These are phyloP conservation scores for Tolypocladium nubicola DNA, from an alignment of 2,329 filamentous ascomycete species.

Conservation along the genomic window DNA sequence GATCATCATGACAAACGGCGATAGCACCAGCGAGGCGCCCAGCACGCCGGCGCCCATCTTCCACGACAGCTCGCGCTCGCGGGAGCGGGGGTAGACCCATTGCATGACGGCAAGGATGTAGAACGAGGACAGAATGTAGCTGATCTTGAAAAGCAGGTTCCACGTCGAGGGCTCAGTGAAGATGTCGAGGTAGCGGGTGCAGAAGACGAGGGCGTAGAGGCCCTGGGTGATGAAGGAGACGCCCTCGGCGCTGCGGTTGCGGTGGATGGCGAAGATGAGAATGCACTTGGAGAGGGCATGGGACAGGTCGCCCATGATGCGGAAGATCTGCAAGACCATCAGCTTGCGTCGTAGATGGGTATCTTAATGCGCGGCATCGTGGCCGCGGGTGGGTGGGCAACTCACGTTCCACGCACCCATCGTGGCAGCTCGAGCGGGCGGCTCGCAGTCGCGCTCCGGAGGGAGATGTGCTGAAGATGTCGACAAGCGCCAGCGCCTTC, in stretches of 20 bases:
- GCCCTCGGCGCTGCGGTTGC: slow-evolving; percentile 79
- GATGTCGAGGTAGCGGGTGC: slow-evolving; percentile 77
- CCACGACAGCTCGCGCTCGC: slow-evolving; percentile 89
- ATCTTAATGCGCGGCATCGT: too few species aligned
- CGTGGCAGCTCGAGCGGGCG: slow-evolving; percentile 11
- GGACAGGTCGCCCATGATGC: slow-evolving; percentile 72
- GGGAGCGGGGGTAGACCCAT: slow-evolving; percentile 73
- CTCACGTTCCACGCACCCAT: slow-evolving; percentile 32
- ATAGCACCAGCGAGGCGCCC: slow-evolving; percentile 51
- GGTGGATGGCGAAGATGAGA: slow-evolving; percentile 81
- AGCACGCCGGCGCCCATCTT: slow-evolving; percentile 68
- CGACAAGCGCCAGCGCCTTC: background rate
- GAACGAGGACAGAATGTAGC: slow-evolving; percentile 74
- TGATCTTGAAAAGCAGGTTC: slow-evolving; percentile 79
- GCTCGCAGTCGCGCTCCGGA: background rate
- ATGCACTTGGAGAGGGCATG: slow-evolving; percentile 84
- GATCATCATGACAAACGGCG: slow-evolving; percentile 63
- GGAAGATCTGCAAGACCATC: slow-evolving; percentile 44
- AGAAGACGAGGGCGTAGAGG: slow-evolving; percentile 79
- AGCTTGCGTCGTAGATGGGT: background rate
- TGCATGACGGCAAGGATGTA: slow-evolving; percentile 88
- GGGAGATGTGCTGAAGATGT: background rate
- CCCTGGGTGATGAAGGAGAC: slow-evolving; percentile 87
- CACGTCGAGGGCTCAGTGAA: slow-evolving; percentile 49
- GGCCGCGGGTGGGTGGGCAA: background rate